A percentile compares a stretch with the other conserved stretches of the same genome.
phyloP scores from a whole-genome alignment of 345 rosid genomes.

The Luvunga scandens region DNA sequence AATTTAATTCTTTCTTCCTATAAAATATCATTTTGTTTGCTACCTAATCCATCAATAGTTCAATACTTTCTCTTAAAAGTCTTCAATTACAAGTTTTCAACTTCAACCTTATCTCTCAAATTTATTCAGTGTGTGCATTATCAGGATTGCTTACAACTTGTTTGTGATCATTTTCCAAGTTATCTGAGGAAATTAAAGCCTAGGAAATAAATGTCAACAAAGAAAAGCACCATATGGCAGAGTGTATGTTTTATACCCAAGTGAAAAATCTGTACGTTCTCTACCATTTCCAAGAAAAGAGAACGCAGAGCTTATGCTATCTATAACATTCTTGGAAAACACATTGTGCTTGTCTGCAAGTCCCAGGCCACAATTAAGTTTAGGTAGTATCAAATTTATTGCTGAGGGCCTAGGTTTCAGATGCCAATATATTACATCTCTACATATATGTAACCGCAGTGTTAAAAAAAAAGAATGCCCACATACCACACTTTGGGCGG shows the following conservation, averaged over 20 bases:
- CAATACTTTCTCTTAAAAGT: constrained; percentile 2
- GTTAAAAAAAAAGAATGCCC: not conserved
- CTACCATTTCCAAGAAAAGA: not conserved
- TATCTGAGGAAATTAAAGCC: not conserved
- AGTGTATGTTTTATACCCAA: not conserved
- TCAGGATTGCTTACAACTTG: not conserved
- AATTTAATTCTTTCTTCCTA: constrained; percentile 7
- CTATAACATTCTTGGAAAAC: not conserved
- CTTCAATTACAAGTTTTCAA: not conserved
- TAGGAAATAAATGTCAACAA: not conserved
- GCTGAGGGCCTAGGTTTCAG: not conserved
- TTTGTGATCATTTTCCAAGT: not conserved
- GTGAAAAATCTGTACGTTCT: not conserved
- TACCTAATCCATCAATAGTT: not conserved
- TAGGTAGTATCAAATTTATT: not conserved
- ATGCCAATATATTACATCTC: not conserved
- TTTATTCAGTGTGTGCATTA: not conserved
- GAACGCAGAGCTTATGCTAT: not conserved
- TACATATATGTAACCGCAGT: not conserved
- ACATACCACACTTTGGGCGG: constrained; percentile 93
- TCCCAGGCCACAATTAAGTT: not conserved
- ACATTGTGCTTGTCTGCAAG: not conserved
- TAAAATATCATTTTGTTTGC: constrained; percentile 13
- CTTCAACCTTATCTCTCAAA: not conserved
- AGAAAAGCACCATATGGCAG: not conserved